Conservation (phyloP, 805 yeast species). For the Candida gorgasii region DNA sequence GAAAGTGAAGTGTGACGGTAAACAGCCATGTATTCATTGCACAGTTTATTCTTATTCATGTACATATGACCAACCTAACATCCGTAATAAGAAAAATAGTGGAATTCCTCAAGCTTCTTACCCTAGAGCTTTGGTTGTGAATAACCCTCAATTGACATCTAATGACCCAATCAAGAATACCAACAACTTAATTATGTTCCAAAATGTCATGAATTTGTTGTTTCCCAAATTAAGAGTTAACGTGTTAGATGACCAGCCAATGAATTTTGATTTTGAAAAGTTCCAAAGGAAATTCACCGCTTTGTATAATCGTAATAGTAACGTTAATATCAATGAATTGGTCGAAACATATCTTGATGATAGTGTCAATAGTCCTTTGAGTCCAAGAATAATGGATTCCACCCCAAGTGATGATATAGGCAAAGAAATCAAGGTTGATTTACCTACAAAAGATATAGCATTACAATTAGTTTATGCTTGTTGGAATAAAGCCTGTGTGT, state of each 20-base stretch:
- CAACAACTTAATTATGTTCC: conserved; percentile 28
- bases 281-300: conserved; percentile 28
- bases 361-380: conserved; percentile 14
- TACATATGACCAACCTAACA: conserved; percentile 77
- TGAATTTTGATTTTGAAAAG: conserved; percentile 33
- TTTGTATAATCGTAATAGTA: conserved; percentile 17
- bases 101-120: conserved; percentile 30
- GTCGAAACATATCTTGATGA: conserved; percentile 30
- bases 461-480: conserved; percentile 69
- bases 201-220: conserved; percentile 34
- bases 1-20: conserved; percentile 80
- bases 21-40: conserved; percentile 77
- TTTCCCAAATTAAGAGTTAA: conserved; percentile 38
- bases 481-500: conserved; percentile 84
- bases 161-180: conserved; percentile 14
- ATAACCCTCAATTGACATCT: conserved; percentile 7
- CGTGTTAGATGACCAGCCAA: conserved; percentile 31
- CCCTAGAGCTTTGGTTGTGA: conserved; percentile 11
- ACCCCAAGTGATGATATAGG: conserved; percentile 22
- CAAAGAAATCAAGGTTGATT: conserved; percentile 58
- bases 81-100: conserved; percentile 48
- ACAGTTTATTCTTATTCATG: conserved; percentile 86
- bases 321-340: conserved; percentile 26
- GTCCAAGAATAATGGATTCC: conserved; percentile 11
- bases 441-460: conserved; percentile 78